Evolutionary conservation across 2,329 filamentous ascomycete species (phyloP), one percentile per base, ranked within the genome.

Genomic region (Aspergillus flavus): DNA sequence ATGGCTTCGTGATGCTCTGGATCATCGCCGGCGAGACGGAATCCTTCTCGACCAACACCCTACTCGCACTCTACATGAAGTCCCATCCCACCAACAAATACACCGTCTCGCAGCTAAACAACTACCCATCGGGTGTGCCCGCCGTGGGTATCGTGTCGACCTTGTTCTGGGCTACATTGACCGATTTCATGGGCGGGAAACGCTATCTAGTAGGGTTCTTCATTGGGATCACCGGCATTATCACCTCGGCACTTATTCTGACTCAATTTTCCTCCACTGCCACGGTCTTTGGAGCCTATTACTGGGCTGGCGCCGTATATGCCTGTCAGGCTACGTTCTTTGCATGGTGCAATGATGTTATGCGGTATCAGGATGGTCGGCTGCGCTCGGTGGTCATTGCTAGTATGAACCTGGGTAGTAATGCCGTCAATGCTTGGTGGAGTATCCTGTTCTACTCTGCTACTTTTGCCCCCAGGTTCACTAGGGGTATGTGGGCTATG

Each of bases 311-410:
- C 1, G 80, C 84, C 4, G 87, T 91, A 0, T 92, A 92, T 68
- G 89, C 89, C 0, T 90, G 89, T 70, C 89, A 92, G 75, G 89
- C 90, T 0, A 90, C 87, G 0, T 91, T 92, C 69, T 92, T 92
- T 67, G 89, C 90, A 0, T 92, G 89, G 89, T 89, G 88, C 26
- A 92, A 92, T 68, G 89, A 91, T 69, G 86, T 87, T 2, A 85
- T 90, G 79, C 82, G 87, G 7, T 84, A 85, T 60, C 85, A 91
- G 69, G 86, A 90, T 64, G 84, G 85, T 28, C 83, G 87, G 55
- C 84, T 89, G 67, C 81, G 90, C 3, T 87, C 84, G 2, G 83
- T 92, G 1, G 89, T 92, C 0, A 84, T 92, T 41, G 89, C 89
- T 0, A 86, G 87, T 16, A 92, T 92, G 90, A 92, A 91, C 64